Evolutionary conservation across 371 early-diverging fungal species (phyloP).

Genomic region (Encephalitozoon romaleae): DNA sequence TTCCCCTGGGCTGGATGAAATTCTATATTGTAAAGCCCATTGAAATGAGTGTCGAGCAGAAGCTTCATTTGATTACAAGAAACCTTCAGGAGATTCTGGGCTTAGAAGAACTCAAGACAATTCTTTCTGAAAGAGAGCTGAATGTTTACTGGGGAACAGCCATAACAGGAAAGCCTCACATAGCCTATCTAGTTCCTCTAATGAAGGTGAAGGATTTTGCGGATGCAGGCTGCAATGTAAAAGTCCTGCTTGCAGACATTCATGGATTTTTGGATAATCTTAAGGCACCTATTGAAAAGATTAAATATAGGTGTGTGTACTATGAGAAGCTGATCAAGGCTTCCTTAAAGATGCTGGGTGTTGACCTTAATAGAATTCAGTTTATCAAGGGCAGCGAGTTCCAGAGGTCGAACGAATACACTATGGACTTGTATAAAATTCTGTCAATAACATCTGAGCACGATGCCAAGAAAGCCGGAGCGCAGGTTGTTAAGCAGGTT

Average conservation of each 20-base stretch:
- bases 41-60: conserved; percentile 61
- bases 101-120: conserved; percentile 71
- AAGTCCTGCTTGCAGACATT: conserved; percentile 85
- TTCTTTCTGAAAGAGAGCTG: conserved; percentile 76
- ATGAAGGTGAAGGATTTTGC: conserved; percentile 93
- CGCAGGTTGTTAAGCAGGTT: conserved; percentile 98
- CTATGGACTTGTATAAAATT: conserved; percentile 82
- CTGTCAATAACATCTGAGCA: conserved; percentile 77
- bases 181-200: conserved; percentile 95
- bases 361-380: conserved; percentile 70
- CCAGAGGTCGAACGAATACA: conserved; percentile 76
- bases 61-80: conserved; percentile 76
- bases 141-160: conserved; percentile 98
- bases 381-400: conserved; percentile 83
- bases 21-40: not conserved
- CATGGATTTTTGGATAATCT: conserved; percentile 97
- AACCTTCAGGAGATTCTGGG: conserved; percentile 93
- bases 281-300: conserved; percentile 87
- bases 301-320: conserved; percentile 77
- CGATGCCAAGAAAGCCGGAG: conserved; percentile 96
- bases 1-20: not conserved
- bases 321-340: conserved; percentile 82
- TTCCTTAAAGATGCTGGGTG: conserved; percentile 76
- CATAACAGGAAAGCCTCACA: conserved; percentile 89
- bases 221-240: conserved; percentile 83